These are phyloP conservation scores for Zoysia matrella DNA, from an alignment of 202 grass and related monocot genomes.

Conservation along the genomic window DNA sequence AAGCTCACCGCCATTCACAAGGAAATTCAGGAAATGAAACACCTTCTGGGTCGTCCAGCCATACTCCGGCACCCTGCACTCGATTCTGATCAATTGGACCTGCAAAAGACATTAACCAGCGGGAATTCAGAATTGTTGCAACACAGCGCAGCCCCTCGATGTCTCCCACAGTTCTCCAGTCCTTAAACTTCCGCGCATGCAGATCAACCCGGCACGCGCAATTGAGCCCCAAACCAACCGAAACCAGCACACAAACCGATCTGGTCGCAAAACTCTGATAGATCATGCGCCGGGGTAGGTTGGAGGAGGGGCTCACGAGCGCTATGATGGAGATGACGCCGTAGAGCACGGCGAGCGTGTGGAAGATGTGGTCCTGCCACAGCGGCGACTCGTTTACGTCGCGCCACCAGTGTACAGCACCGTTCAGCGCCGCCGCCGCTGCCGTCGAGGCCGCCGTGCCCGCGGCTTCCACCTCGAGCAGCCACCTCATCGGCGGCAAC, in stretches of 20 bases:
- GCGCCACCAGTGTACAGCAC: conserved; percentile 62
- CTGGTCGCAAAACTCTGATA: conserved; percentile 9
- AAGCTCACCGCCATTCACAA: conserved; percentile 83
- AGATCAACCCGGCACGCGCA: not conserved
- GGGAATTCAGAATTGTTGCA: not conserved
- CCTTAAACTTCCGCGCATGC: not conserved
- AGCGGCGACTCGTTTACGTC: conserved; percentile 75
- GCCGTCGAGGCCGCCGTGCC: conserved; percentile 40
- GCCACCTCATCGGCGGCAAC: conserved; percentile 41
- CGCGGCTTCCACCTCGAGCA: conserved; percentile 49
- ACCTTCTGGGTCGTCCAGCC: conserved; percentile 99
- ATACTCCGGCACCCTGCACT: conserved; percentile 89
- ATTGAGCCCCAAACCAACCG: not conserved
- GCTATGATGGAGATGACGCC: conserved; percentile 71
- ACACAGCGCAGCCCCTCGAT: not conserved
- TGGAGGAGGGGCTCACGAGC: conserved; percentile 59
- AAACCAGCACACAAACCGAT: not conserved
- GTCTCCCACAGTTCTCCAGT: not conserved
- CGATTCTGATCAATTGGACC: conserved; percentile 95
- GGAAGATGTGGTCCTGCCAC: conserved; percentile 95
- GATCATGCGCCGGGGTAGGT: conserved; percentile 7
- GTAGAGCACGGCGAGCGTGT: conserved; percentile 74
- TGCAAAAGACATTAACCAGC: conserved; percentile 31
- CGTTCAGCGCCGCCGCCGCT: too few species aligned
- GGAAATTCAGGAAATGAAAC: conserved; percentile 94